Percentiles rank a stretch among this genome's conserved stretches.
phyloP scores from a whole-genome alignment of 352 stramenopile species.

The Globisporangium nunn region DNA sequence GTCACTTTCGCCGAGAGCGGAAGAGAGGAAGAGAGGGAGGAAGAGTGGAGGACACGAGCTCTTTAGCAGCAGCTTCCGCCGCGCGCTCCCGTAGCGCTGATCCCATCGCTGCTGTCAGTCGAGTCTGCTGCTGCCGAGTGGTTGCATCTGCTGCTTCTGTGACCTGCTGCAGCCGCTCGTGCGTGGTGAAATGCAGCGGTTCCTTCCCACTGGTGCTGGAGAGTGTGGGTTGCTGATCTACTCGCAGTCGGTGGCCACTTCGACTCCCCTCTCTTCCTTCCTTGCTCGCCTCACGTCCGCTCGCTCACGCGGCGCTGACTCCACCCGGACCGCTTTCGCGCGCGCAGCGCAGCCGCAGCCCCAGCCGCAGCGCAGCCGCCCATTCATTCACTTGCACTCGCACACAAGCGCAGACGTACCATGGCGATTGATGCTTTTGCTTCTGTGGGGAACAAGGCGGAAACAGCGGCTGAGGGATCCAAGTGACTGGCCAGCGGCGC shows the following conservation, averaged over 20 bases:
- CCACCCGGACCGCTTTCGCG: neutral
- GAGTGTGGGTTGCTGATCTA: slow-evolving; percentile 1
- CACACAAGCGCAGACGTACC: slow-evolving; percentile 30
- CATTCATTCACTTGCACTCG: neutral
- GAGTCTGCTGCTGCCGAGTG: too few species aligned
- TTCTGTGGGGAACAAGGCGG: slow-evolving; percentile 73
- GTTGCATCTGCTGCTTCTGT: too few species aligned
- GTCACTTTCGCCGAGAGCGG: too few species aligned
- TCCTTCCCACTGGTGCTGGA: neutral
- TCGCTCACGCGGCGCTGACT: neutral
- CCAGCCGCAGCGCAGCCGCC: neutral
- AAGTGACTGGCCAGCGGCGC: slow-evolving; percentile 27
- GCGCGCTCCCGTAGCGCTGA: too few species aligned
- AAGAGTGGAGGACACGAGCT: too few species aligned
- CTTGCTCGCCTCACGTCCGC: neutral
- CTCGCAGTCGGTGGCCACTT: neutral
- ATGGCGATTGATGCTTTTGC: slow-evolving; percentile 85
- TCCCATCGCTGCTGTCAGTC: too few species aligned
- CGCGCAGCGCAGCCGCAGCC: neutral
- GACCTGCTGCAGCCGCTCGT: neutral
- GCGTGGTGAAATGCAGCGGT: neutral
- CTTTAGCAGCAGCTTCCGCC: too few species aligned
- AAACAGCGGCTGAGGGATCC: slow-evolving; percentile 6
- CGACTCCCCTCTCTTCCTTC: neutral
- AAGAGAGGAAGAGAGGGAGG: too few species aligned